Evolutionary conservation across 1,139 yeast genomes (phyloP).

Genomic region (Pichia sp.): DNA sequence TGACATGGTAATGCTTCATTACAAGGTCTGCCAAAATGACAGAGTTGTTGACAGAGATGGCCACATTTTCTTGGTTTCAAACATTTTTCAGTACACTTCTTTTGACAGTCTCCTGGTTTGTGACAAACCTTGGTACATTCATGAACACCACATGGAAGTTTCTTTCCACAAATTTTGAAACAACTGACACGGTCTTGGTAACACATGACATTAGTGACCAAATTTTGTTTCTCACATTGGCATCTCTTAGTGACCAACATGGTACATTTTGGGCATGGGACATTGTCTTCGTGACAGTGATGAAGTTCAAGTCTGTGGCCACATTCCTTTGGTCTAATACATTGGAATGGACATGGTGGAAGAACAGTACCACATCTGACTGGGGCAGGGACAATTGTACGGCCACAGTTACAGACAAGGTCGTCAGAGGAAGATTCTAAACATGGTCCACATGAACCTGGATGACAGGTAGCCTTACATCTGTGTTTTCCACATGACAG

Average conservation of each 20-base stretch:
- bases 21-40: conserved; percentile 61
- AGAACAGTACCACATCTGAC: conserved; percentile 81
- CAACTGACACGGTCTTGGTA: conserved; percentile 71
- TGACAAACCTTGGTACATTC: conserved; percentile 62
- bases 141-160: conserved; percentile 63
- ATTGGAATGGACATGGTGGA: conserved; percentile 69
- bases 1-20: conserved; percentile 47
- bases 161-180: conserved; percentile 60
- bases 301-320: conserved; percentile 79
- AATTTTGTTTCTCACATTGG: conserved; percentile 60
- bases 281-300: conserved; percentile 66
- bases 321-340: conserved; percentile 60
- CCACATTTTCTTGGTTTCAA: conserved; percentile 56
- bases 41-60: conserved; percentile 58
- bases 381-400: conserved; percentile 79
- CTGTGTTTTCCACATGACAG: conserved; percentile 71
- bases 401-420: conserved; percentile 81
- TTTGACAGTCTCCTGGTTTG: conserved; percentile 32
- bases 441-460: conserved; percentile 84
- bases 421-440: conserved; percentile 82
- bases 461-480: conserved; percentile 77
- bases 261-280: conserved; percentile 78
- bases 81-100: conserved; percentile 55
- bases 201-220: conserved; percentile 67
- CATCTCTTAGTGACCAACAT: conserved; percentile 60